Percentiles rank a stretch among this genome's conserved stretches.
phyloP scores from a whole-genome alignment of 352 stramenopile genomes.

The Globisporangium nagaii region DNA sequence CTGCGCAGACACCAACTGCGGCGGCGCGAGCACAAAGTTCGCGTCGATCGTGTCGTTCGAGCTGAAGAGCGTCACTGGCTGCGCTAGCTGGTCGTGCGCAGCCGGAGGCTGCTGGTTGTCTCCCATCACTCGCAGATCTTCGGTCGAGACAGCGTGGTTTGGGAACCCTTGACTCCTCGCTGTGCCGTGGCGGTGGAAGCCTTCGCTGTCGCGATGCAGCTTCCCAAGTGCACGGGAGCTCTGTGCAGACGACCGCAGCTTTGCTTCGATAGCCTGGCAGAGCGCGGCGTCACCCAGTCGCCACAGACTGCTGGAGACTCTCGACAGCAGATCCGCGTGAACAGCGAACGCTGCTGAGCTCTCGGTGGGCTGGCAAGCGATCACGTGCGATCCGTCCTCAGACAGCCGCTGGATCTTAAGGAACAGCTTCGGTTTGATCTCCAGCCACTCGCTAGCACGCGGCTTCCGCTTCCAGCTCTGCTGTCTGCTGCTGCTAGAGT shows the following conservation, averaged over 20 bases:
- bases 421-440: constrained; percentile 40
- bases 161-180: constrained; percentile 49
- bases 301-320: constrained; percentile 41
- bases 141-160: constrained; percentile 35
- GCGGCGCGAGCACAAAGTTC: constrained; percentile 64
- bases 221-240: constrained; percentile 25
- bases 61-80: constrained; percentile 41
- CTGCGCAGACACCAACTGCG: constrained; percentile 36
- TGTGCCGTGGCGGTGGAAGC: constrained; percentile 46
- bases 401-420: constrained; percentile 38
- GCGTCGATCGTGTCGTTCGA: constrained; percentile 54
- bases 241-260: neutral
- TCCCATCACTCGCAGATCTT: constrained; percentile 13
- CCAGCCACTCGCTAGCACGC: constrained; percentile 45
- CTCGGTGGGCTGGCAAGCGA: constrained; percentile 13
- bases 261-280: neutral
- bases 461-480: constrained; percentile 11
- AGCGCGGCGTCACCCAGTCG: constrained; percentile 15
- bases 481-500: neutral
- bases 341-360: constrained; percentile 18
- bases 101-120: neutral
- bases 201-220: constrained; percentile 45
- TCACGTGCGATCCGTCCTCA: constrained; percentile 22
- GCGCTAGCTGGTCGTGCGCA: neutral
- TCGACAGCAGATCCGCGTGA: constrained; percentile 17